phyloP scores from a whole-genome alignment of 1,284 basidiomycete species.

The Ustilago loliicola region DNA sequence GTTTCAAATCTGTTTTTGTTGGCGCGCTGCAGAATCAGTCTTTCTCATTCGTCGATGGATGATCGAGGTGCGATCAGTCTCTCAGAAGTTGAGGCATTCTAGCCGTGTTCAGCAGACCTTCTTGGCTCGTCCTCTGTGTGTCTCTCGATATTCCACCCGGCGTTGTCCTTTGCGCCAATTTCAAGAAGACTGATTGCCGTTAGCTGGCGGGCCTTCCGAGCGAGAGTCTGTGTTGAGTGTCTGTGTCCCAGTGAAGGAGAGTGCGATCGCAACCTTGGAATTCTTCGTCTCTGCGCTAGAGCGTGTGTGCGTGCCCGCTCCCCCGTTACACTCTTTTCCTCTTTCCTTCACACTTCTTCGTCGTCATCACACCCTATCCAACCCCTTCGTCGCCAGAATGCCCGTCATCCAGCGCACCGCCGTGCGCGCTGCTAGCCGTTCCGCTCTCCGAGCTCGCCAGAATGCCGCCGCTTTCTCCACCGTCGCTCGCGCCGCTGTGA shows the following conservation, averaged over 20 bases:
- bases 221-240: too few relatives aligned
- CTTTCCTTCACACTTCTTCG: conserved; percentile 31
- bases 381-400: conserved; percentile 45
- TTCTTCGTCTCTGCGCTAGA: conserved; percentile 7
- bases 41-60: conserved; percentile 1
- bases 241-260: too few relatives aligned
- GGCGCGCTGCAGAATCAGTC: background rate
- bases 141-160: too few relatives aligned
- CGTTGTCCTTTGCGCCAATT: too few relatives aligned
- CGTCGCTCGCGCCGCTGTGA: conserved; percentile 50
- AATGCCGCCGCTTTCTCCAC: conserved; percentile 61
- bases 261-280: conserved; percentile 25
- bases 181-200: too few relatives aligned
- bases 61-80: background rate
- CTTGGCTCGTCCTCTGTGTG: too few relatives aligned
- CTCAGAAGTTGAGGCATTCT: too few relatives aligned
- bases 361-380: conserved; percentile 37
- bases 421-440: conserved; percentile 61
- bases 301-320: too few relatives aligned
- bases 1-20: background rate
- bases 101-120: too few relatives aligned
- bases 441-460: conserved; percentile 59
- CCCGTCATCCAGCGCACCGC: conserved; percentile 63
- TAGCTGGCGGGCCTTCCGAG: too few relatives aligned
- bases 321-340: conserved; percentile 17